phyloP scores from a whole-genome alignment of 257 asterid genomes.

The Solanum ossicruentum region DNA sequence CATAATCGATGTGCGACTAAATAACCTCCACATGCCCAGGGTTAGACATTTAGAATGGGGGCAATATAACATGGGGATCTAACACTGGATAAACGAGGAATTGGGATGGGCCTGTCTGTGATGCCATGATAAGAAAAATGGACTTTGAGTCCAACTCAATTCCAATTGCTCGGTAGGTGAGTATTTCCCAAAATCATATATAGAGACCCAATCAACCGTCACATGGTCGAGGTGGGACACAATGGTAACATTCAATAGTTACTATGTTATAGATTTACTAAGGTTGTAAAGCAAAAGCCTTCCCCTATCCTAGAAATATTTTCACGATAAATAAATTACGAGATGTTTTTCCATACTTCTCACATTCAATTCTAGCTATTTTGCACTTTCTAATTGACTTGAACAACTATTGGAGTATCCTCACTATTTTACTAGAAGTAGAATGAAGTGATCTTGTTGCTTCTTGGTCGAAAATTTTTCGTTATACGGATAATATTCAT shows the following conservation, averaged over 20 bases:
- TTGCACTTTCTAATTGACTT: not conserved
- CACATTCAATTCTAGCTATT: not conserved
- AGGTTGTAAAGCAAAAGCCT: not conserved
- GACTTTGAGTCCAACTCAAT: not conserved
- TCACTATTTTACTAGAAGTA: not conserved
- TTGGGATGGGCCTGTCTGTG: not conserved
- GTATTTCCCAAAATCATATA: not conserved
- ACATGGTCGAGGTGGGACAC: not conserved
- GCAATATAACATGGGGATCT: not conserved
- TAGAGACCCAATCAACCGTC: not conserved
- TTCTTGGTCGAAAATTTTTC: not conserved
- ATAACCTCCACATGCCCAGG: not conserved
- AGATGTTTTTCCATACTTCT: not conserved
- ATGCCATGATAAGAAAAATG: not conserved
- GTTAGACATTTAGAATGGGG: not conserved
- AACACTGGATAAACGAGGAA: not conserved
- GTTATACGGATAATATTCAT: not conserved
- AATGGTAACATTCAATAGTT: not conserved
- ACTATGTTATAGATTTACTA: not conserved
- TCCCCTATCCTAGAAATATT: not conserved
- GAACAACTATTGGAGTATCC: not conserved
- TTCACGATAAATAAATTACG: not conserved
- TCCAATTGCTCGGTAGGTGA: not conserved
- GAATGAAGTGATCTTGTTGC: not conserved
- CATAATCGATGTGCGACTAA: not conserved